Conservation (phyloP, 441 rosid species). For the Croton laevigatus region DNA sequence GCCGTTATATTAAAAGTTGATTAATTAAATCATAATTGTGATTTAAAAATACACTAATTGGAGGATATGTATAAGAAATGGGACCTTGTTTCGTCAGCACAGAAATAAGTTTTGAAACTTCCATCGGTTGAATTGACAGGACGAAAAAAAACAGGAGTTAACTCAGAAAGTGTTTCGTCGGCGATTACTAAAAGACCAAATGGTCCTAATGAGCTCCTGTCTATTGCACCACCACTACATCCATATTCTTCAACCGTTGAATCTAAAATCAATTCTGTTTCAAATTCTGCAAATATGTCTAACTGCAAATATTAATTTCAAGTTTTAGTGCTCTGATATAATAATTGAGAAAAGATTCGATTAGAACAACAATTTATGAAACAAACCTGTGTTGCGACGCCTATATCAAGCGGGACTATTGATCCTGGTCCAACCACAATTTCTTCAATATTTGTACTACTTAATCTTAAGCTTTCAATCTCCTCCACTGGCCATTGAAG, state of each 20-base stretch:
- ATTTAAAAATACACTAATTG: too few species aligned
- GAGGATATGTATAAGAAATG: too few species aligned
- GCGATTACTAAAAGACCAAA: conserved; percentile 82
- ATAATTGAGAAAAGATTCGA: too few species aligned
- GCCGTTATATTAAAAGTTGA: background rate
- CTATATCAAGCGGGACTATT: conserved; percentile 55
- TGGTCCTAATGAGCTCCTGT: conserved; percentile 74
- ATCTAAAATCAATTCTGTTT: conserved; percentile 34
- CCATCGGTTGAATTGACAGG: conserved; percentile 51
- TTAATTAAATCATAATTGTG: too few species aligned
- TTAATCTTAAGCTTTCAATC: conserved; percentile 62
- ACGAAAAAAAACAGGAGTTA: conserved; percentile 78
- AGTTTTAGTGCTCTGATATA: too few species aligned
- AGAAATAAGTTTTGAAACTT: conserved; percentile 56
- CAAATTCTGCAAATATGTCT: conserved; percentile 72
- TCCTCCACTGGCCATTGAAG: conserved; percentile 95
- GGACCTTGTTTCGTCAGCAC: conserved; percentile 71
- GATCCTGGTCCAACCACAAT: conserved; percentile 55
- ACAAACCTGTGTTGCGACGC: conserved; percentile 63
- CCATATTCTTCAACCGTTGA: conserved; percentile 39
- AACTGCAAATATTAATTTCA: background rate
- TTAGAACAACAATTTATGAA: background rate
- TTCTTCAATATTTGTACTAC: conserved; percentile 40
- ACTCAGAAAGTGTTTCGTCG: conserved; percentile 52
- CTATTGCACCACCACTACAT: conserved; percentile 61